Conservation (phyloP, 768 basidiomycete species). For the Terana coerulea region DNA sequence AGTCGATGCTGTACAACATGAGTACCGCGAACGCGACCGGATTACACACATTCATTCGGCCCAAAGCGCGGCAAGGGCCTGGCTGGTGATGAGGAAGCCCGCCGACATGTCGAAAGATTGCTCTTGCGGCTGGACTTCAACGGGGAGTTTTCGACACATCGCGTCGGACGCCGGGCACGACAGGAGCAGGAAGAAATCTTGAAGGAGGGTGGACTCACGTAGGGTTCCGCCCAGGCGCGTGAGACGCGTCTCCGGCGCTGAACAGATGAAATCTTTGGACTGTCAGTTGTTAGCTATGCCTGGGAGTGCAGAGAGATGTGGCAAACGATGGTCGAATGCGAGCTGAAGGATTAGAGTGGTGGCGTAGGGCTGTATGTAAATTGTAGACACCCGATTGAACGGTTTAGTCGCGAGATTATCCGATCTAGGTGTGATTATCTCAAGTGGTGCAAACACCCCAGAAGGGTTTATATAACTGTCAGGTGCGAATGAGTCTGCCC, state of each 20-base stretch:
- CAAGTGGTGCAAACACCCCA: conserved; percentile 7
- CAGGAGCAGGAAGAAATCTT: conserved; percentile 30
- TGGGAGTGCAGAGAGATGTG: conserved; percentile 3
- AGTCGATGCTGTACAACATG: conserved; percentile 59
- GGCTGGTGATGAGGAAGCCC: conserved; percentile 64
- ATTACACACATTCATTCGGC: conserved; percentile 47
- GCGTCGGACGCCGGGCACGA: conserved; percentile 36
- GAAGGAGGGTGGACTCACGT: conserved; percentile 26
- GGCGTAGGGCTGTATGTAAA: neutral
- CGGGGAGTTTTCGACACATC: conserved; percentile 60
- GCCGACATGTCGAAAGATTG: conserved; percentile 79
- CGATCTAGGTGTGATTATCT: conserved; percentile 19
- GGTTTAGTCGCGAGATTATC: conserved; percentile 18
- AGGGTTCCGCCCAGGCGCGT: conserved; percentile 1
- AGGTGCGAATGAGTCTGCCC: conserved; percentile 19
- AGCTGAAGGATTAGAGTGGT: too few relatives aligned
- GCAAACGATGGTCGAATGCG: neutral
- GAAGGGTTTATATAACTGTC: conserved; percentile 15
- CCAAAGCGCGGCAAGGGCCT: conserved; percentile 45
- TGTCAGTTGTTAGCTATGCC: neutral
- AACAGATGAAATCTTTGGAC: conserved; percentile 1
- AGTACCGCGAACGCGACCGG: conserved; percentile 45
- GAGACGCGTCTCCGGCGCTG: neutral
- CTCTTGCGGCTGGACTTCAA: conserved; percentile 84
- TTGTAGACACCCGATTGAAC: conserved; percentile 4